Base-by-base conservation (phyloP, 495 filamentous ascomycete genomes). In the Stereocaulon alpinum region DNA sequence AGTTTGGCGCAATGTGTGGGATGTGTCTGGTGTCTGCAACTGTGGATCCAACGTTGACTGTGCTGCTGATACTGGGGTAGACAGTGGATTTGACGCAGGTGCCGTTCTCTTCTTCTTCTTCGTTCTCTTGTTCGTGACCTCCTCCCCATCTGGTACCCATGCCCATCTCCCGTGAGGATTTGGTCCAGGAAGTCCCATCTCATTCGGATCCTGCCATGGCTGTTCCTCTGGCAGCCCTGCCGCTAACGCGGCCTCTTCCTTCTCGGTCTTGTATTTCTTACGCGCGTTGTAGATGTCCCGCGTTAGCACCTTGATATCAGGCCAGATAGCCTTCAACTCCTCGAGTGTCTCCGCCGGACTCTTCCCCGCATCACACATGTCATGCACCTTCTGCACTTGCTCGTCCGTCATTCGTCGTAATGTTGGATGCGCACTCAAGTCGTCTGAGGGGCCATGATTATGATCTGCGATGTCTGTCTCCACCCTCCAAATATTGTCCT, bases 281-380 rank as follows among this genome's bases (percentile, higher is more conserved):
- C 66, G 65, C 40, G 66, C 64, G 47, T 68, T 68, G 59, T 68
- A 68, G 40, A 68, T 63, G 59, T 68, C 66, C 10, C 66, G 59
- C 29, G 62, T 67, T 43, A 68, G 51, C 29, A 68, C 57, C 42
- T 66, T 68, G 42, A 68, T 66, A 29, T 63, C 65, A 14, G 66
- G 64, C 61, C 62, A 66, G 3, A 61, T 41, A 30, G 29, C 43
- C 37, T 52, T 61, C 47, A 68, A 32, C 37, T 62, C 60, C 18
- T 66, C 61, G 29, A 68, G 48, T 15, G 63, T 68, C 20, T 68
- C 62, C 4, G 64, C 60, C 29, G 66, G 66, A 20, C 57, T 68
- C 40, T 60, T 67, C 12, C 66, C 66, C n/a, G 58, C 55, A 32
- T 67, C 64, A 22, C 48, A 68, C 66, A 68, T 68, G 9, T 65